Base-by-base conservation (phyloP, 1,284 basidiomycete species). In the Rhodotorula sp. region DNA sequence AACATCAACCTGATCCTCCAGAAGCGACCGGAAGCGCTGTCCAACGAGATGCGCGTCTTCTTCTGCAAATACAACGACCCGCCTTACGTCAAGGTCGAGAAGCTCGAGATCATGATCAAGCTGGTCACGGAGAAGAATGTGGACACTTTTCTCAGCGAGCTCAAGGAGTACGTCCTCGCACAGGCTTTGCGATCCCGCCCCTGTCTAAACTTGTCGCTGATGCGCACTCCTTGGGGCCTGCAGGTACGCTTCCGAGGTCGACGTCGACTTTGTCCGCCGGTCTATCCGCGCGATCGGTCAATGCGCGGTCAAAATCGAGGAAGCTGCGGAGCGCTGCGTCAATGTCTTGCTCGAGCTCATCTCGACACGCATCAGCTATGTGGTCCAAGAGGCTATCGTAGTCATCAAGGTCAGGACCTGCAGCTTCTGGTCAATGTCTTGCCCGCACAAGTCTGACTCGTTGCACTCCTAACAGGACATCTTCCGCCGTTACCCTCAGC, bases 31-130 rank as follows among this genome's bases (percentile, higher is more conserved):
- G 91, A 95, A 70, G 86, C 97, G 67, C 86, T 99, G 10, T 88
- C 90, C 43, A 95, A 92, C 82, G 95, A 99, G 82, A 94, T 99
- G 89, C 89, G 94, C 69, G 95, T 99, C 34, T 99, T 99, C 82
- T 99, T 99, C 85, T 99, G 97, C 89, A 99, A 99, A 82, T 99
- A 99, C 84, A 99, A 98, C 81, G 97, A 99, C 80, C 95, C 97
- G 3, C 85, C 95, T 48, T 99, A 99, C 80, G 94, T 98, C 82
- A 99, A 99, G 83, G 87, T 98, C 63, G 95, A 97, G 81, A 99
- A 99, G 82, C 84, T 99, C 72, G 97, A 97, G 78, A 97, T 98
- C 81, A 98, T 99, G 95, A 93, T 97, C 73, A 88, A 93, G 66
- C 84, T 99, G 65, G 95, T 93, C 5, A 87, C 87, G 47, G 93